Evolutionary conservation across 768 basidiomycete genomes (phyloP), one percentile per base, ranked within the genome.

Genomic region (Tubosaeta brunneosetosa): DNA sequence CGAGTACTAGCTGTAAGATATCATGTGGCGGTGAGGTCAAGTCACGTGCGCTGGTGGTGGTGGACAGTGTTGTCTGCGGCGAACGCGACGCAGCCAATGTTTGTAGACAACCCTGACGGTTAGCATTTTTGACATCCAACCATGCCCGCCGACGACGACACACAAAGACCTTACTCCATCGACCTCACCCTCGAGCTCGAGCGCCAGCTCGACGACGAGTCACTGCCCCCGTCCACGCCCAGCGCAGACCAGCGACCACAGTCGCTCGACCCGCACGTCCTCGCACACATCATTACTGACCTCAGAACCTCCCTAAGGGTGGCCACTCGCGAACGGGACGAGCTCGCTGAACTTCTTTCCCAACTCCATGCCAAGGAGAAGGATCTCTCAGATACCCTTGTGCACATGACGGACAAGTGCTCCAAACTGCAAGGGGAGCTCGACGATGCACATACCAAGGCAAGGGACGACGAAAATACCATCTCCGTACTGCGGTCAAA

Each of bases 171-270:
- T 1, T 70, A 61, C 44, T 88, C 87, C 29, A 88, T 91, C 64
- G 89, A 92, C 70, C 79, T 88, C 55, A 81, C 81, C 44, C 78
- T 92, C 55, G 88, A 88, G 60, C 81, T 92, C 56, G 90, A 92
- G 65, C 82, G 79, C 47, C 81, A 89, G 69, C 79, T 92, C 37
- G 76, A 83, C 42, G 75, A 77, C 63, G 87, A 88, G 46, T 81
- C 81, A 4, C 75, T 73, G 2, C 79, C 81, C 4, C 74, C 79
- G 2, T 77, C 76, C 42, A 74, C 76, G 0, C 74, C 76, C 17
- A 26, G 33, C 49, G 57, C 49, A 40, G 51, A 62, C 47, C 57
- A 68, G 51, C 65, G 79, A 62, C 70, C 76, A 29, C 73, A 74
- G 42, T 81, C 83, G 1, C 76, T 91, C 43, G 91, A 93, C 66